Conservation (phyloP, 768 basidiomycete species). For the Coprinopsis strossmayeri region DNA sequence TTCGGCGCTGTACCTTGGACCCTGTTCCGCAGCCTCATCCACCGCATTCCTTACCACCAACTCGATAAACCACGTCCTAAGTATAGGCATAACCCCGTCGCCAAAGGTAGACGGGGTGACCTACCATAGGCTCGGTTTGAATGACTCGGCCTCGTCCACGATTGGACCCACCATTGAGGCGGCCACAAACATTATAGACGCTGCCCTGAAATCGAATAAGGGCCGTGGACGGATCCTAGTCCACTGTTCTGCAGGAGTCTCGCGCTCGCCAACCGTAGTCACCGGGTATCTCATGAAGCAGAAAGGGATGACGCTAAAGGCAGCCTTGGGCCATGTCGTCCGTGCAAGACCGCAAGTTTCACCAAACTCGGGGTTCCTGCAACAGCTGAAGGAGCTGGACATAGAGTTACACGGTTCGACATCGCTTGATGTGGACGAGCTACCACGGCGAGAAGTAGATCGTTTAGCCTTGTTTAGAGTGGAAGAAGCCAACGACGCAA, state of each 20-base stretch:
- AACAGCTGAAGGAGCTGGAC: constrained; percentile 33
- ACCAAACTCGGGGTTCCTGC: constrained; percentile 37
- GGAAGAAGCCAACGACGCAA: no score
- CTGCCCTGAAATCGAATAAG: constrained; percentile 16
- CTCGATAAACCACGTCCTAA: constrained; percentile 33
- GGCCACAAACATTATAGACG: constrained; percentile 25
- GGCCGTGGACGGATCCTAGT: constrained; percentile 31
- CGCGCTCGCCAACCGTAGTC: constrained; percentile 38
- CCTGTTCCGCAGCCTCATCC: constrained; percentile 32
- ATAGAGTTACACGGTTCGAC: constrained; percentile 18
- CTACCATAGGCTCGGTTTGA: constrained; percentile 33
- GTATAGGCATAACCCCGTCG: constrained; percentile 30
- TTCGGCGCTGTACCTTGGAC: constrained; percentile 33
- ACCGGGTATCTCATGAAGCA: constrained; percentile 34
- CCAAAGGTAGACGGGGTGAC: constrained; percentile 21
- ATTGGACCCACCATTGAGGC: constrained; percentile 20
- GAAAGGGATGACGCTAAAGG: constrained; percentile 28
- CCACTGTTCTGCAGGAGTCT: constrained; percentile 39
- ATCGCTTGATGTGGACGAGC: constrained; percentile 26
- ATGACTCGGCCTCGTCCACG: constrained; percentile 24
- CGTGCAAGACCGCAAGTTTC: constrained; percentile 27
- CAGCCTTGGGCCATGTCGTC: constrained; percentile 29
- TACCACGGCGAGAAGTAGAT: constrained; percentile 27
- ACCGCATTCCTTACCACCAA: constrained; percentile 24
- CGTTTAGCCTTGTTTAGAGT: constrained; percentile 30